Evolutionary conservation across 2,329 filamentous ascomycete genomes (phyloP).

Genomic region (Penicillium hordei): DNA sequence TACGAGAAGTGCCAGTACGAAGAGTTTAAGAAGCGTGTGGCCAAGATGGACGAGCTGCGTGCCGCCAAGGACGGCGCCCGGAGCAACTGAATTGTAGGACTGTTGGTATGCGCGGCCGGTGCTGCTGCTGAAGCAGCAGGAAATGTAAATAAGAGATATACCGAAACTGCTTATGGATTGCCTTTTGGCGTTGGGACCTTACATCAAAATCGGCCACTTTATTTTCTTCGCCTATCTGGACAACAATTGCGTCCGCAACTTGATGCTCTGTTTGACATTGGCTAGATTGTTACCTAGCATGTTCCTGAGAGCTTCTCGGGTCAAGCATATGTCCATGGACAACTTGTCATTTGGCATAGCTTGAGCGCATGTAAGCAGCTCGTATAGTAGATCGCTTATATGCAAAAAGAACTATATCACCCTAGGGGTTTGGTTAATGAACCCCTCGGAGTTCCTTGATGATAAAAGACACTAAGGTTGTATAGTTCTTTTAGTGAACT

Average conservation of each 20-base stretch:
- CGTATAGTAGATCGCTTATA: background rate
- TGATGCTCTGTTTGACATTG: background rate
- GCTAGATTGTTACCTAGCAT: background rate
- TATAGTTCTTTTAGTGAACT: background rate
- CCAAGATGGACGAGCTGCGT: conserved; percentile 96
- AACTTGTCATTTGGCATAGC: background rate
- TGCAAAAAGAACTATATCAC: background rate
- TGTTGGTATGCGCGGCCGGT: conserved; percentile 26
- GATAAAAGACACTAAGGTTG: background rate
- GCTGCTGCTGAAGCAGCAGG: conserved; percentile 30
- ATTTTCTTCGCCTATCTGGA: background rate
- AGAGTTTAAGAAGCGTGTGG: conserved; percentile 97
- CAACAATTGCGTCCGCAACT: background rate
- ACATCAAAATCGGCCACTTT: conserved; percentile 12
- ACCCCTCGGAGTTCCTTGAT: background rate
- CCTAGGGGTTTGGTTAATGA: background rate
- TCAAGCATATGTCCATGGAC: background rate
- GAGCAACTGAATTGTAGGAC: conserved; percentile 65
- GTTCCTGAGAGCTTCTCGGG: background rate
- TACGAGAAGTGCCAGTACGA: conserved; percentile 99
- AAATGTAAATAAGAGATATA: conserved; percentile 44
- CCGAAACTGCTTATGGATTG: conserved; percentile 38
- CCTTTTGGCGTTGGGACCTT: conserved; percentile 36
- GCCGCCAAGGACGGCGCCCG: conserved; percentile 79
- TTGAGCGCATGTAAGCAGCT: background rate